Evolutionary conservation across 2,329 filamentous ascomycete genomes (phyloP).

Genomic region (Talaromyces marneffei): DNA sequence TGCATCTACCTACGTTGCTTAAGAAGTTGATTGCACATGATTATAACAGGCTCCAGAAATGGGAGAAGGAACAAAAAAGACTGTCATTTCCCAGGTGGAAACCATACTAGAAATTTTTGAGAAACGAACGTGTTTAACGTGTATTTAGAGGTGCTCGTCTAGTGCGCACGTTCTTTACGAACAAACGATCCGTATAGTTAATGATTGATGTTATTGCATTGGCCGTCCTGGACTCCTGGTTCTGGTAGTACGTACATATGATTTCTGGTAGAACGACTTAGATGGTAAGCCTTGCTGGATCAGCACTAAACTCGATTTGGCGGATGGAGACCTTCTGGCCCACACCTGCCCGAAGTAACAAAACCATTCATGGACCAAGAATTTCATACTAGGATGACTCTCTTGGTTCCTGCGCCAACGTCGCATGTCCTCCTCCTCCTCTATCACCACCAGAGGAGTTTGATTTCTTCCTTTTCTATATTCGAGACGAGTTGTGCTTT

Average conservation of each 20-base stretch:
- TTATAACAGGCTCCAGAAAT: not conserved
- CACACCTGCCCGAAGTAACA: conserved; percentile 6
- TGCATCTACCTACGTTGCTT: conserved; percentile 95
- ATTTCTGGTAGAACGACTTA: no score
- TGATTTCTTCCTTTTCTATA: not conserved
- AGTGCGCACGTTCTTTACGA: conserved; percentile 10
- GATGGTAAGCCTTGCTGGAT: not conserved
- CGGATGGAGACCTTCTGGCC: conserved; percentile 1
- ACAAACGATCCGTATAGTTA: conserved; percentile 13
- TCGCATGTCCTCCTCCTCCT: conserved; percentile 12
- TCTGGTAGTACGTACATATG: no score
- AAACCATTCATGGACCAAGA: not conserved
- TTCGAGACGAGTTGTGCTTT: not conserved
- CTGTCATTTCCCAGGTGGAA: conserved; percentile 11
- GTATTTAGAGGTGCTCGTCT: conserved; percentile 15
- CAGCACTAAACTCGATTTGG: conserved; percentile 18
- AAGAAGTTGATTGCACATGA: conserved; percentile 36
- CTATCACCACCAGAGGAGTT: conserved; percentile 4
- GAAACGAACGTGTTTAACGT: conserved; percentile 11
- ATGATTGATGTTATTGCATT: conserved; percentile 3
- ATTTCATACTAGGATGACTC: conserved; percentile 1
- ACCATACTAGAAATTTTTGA: conserved; percentile 8
- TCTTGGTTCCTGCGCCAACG: conserved; percentile 8
- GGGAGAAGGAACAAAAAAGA: conserved; percentile 9
- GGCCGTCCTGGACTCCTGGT: no score